These are phyloP conservation scores for Lipomyces oligophaga DNA, from an alignment of 805 yeast species.

Conservation along the genomic window DNA sequence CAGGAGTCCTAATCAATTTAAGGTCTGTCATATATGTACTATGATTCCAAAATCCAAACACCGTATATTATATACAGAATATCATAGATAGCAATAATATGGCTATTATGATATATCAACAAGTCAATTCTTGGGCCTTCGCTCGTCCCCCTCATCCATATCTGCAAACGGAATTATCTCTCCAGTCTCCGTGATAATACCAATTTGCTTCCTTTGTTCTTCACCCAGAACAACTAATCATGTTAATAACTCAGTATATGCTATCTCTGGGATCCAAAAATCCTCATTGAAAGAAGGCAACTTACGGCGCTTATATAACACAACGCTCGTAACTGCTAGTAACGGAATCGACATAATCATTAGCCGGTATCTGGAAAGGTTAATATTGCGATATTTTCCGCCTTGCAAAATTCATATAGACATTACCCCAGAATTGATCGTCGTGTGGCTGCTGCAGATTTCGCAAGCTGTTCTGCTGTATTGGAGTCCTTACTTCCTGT, in stretches of 20 bases:
- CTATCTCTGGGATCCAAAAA: neutral
- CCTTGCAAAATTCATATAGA: constrained; percentile 1
- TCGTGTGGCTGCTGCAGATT: no score
- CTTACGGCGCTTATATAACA: constrained; percentile 25
- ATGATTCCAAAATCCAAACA: no score
- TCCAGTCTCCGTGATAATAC: constrained; percentile 22
- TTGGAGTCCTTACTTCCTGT: no score
- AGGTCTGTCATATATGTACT: no score
- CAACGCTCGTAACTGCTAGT: constrained; percentile 12
- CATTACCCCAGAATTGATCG: no score
- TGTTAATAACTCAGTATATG: neutral
- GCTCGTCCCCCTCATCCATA: constrained; percentile 8
- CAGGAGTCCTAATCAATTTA: no score
- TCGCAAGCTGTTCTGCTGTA: no score
- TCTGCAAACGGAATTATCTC: constrained; percentile 11
- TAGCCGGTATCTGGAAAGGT: constrained; percentile 14
- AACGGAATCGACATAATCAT: constrained; percentile 25
- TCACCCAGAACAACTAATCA: constrained; percentile 20
- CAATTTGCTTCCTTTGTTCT: constrained; percentile 19
- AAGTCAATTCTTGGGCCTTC: neutral
- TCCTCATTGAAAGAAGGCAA: neutral
- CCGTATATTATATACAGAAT: no score
- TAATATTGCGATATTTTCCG: neutral
- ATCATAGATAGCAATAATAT: constrained; percentile 2
- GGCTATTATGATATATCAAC: neutral